Evolutionary conservation across 495 filamentous ascomycete species (phyloP).

Genomic region (Acidomyces sp.): DNA sequence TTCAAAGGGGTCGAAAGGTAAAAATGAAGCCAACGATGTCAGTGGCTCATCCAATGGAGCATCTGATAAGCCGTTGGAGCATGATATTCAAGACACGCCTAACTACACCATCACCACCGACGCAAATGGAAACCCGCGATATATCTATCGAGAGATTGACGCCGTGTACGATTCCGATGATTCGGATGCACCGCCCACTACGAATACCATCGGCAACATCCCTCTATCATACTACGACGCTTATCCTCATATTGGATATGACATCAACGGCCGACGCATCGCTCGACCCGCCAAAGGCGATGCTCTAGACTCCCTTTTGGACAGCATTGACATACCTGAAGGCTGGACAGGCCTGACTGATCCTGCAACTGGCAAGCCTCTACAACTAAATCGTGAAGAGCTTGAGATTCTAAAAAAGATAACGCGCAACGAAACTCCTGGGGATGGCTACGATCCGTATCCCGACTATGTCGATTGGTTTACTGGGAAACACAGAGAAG

Average conservation of each 20-base stretch:
- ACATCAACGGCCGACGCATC: slow-evolving; percentile 97
- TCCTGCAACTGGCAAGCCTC: slow-evolving; percentile 77
- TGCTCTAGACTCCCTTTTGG: slow-evolving; percentile 82
- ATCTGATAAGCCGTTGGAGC: slow-evolving; percentile 19
- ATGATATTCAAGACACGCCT: slow-evolving; percentile 24
- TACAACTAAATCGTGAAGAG: slow-evolving; percentile 78
- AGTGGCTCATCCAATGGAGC: slow-evolving; percentile 3
- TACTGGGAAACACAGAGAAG: slow-evolving; percentile 53
- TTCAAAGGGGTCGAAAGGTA: slow-evolving; percentile 17
- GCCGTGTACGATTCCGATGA: slow-evolving; percentile 94
- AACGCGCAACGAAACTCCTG: slow-evolving; percentile 77
- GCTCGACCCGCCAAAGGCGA: slow-evolving; percentile 89
- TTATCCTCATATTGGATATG: slow-evolving; percentile 96
- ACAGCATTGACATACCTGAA: slow-evolving; percentile 95
- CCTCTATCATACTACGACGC: slow-evolving; percentile 89
- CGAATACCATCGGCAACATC: slow-evolving; percentile 91
- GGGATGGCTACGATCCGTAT: slow-evolving; percentile 84
- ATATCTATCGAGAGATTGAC: slow-evolving; percentile 78
- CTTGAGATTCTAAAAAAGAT: slow-evolving; percentile 78
- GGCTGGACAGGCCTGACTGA: slow-evolving; percentile 96
- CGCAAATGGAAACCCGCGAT: slow-evolving; percentile 61
- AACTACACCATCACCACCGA: slow-evolving; percentile 51
- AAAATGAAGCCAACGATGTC: slow-evolving; percentile 13
- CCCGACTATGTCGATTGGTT: slow-evolving; percentile 86
- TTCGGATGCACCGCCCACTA: slow-evolving; percentile 61